These are phyloP conservation scores for Globisporangium takayamanum DNA, from an alignment of 352 stramenopile genomes.

Conservation along the genomic window DNA sequence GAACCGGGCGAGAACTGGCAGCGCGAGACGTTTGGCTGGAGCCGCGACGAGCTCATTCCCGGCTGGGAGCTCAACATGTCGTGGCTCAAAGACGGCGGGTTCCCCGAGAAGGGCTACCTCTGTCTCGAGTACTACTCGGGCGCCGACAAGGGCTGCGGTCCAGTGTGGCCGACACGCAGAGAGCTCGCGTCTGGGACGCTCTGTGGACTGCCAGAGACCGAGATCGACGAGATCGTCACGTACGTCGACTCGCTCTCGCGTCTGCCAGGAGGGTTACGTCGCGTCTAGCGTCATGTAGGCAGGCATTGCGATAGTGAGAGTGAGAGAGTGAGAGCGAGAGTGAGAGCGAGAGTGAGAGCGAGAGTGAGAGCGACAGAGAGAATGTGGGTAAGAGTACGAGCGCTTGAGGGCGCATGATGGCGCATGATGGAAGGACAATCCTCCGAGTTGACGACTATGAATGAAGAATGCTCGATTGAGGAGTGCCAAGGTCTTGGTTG, in stretches of 20 bases:
- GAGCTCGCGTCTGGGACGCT: constrained; percentile 50
- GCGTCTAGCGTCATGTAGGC: background rate
- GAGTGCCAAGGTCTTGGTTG: too few relatives aligned
- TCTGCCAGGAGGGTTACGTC: constrained; percentile 3
- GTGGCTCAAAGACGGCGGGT: constrained; percentile 74
- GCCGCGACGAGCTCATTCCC: constrained; percentile 64
- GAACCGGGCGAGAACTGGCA: constrained; percentile 82
- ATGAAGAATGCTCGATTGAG: too few relatives aligned
- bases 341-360: too few relatives aligned
- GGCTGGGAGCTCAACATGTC: constrained; percentile 78
- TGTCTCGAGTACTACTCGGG: constrained; percentile 77
- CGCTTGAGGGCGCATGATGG: too few relatives aligned
- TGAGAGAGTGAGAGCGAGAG: too few relatives aligned
- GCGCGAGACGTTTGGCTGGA: constrained; percentile 70
- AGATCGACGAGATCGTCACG: constrained; percentile 36
- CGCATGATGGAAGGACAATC: too few relatives aligned
- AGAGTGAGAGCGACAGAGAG: too few relatives aligned
- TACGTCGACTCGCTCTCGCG: constrained; percentile 56
- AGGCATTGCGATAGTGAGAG: background rate
- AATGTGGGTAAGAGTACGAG: too few relatives aligned
- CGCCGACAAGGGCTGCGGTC: constrained; percentile 60
- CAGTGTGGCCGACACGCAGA: constrained; percentile 56
- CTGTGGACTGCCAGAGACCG: constrained; percentile 35
- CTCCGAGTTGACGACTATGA: too few relatives aligned
- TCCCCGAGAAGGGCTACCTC: constrained; percentile 71